Conservation (phyloP, 441 rosid species). For the Pelargonium australe region DNA sequence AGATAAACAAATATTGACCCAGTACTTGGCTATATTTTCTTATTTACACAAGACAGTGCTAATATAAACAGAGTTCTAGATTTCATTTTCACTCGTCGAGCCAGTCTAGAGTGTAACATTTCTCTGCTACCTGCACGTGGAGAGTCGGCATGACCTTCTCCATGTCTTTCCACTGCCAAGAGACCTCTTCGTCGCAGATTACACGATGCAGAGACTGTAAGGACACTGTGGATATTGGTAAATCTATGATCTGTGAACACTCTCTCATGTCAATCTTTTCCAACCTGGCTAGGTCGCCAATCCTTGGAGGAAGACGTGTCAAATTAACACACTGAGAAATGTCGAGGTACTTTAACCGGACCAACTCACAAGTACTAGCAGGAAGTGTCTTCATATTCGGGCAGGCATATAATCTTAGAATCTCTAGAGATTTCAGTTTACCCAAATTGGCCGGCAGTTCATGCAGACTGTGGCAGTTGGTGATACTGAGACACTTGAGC, state of each 20-base stretch:
- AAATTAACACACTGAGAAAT: slow-evolving; percentile 66
- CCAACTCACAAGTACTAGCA: slow-evolving; percentile 44
- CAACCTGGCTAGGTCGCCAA: slow-evolving; percentile 41
- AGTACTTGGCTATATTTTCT: neutral
- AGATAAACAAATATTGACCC: neutral
- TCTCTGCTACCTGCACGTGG: slow-evolving; percentile 61
- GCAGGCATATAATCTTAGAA: slow-evolving; percentile 69
- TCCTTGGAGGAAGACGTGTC: slow-evolving; percentile 48
- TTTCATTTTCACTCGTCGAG: slow-evolving; percentile 39
- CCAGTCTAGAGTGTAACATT: slow-evolving; percentile 60
- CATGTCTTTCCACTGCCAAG: slow-evolving; percentile 50
- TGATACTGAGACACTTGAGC: slow-evolving; percentile 56
- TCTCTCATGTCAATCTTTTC: slow-evolving; percentile 94
- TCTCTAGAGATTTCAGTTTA: slow-evolving; percentile 38
- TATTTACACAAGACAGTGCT: slow-evolving; percentile 2
- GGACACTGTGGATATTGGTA: slow-evolving; percentile 41
- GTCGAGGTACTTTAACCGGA: slow-evolving; percentile 52
- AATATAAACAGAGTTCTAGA: neutral
- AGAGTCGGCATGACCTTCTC: slow-evolving; percentile 35
- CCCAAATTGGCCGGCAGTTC: slow-evolving; percentile 50
- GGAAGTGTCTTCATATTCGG: slow-evolving; percentile 53
- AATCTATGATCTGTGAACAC: slow-evolving; percentile 32
- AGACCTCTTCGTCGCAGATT: slow-evolving; percentile 62
- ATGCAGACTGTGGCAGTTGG: slow-evolving; percentile 67
- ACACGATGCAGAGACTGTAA: slow-evolving; percentile 47